These are phyloP conservation scores for Neonectria magnoliae DNA, from an alignment of 2,329 filamentous ascomycete genomes.

Conservation along the genomic window DNA sequence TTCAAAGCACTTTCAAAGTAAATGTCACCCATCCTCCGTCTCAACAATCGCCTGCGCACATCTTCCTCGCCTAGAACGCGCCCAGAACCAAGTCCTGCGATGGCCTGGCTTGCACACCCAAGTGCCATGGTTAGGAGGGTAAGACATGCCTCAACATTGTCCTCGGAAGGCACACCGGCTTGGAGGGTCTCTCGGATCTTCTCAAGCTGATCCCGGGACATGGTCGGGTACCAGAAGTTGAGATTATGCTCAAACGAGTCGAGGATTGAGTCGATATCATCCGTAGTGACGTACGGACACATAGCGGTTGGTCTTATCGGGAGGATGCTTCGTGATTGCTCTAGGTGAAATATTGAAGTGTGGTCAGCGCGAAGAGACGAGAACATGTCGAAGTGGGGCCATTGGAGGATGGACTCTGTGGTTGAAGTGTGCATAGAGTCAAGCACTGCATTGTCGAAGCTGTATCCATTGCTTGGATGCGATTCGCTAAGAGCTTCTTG, in stretches of 20 bases:
- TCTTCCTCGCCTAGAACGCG: conserved; percentile 39
- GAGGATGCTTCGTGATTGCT: conserved; percentile 53
- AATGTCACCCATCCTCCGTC: conserved; percentile 51
- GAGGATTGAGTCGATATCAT: conserved; percentile 55
- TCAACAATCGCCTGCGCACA: conserved; percentile 43
- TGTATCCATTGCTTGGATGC: conserved; percentile 34
- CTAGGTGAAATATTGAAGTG: conserved; percentile 58
- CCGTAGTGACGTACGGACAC: conserved; percentile 53
- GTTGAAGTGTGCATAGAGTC: conserved; percentile 62
- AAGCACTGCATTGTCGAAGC: conserved; percentile 58
- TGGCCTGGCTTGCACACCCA: conserved; percentile 57
- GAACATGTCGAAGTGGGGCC: conserved; percentile 60
- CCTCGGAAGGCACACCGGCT: conserved; percentile 49
- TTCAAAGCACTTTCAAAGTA: conserved; percentile 60
- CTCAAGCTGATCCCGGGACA: conserved; percentile 53
- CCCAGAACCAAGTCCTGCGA: conserved; percentile 41
- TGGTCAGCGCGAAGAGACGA: conserved; percentile 55
- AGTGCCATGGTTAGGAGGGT: conserved; percentile 59
- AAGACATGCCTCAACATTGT: conserved; percentile 53
- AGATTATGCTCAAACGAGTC: conserved; percentile 56
- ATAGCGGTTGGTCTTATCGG: conserved; percentile 47
- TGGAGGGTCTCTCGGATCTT: conserved; percentile 46
- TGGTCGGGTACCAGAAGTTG: conserved; percentile 65
- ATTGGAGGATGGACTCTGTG: conserved; percentile 61
- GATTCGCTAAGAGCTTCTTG: conserved; percentile 36